Conservation (phyloP, 2,329 filamentous ascomycete species). For the Penicillium thymicola region DNA sequence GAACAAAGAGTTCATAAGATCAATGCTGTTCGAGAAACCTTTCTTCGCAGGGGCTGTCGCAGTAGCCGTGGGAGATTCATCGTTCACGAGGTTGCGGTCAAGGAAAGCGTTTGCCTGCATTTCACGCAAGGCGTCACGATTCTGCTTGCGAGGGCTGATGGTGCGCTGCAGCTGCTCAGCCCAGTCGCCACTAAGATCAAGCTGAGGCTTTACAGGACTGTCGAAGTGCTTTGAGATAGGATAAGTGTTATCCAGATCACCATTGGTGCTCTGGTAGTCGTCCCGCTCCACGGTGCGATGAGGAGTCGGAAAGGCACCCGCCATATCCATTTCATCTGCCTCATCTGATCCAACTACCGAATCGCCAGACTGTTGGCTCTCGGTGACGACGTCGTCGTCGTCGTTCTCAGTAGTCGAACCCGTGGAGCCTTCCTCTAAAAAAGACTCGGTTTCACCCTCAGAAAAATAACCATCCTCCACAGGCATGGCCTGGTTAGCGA, state of each 20-base stretch:
- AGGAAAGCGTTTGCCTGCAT: constrained; percentile 60
- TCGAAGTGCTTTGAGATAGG: constrained; percentile 32
- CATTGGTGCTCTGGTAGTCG: constrained; percentile 47
- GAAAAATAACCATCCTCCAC: constrained; percentile 49
- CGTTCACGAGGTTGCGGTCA: constrained; percentile 39
- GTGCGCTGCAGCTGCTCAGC: constrained; percentile 90
- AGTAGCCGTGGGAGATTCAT: constrained; percentile 32
- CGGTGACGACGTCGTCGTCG: constrained; percentile 50
- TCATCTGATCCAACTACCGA: constrained; percentile 61
- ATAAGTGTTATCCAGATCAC: constrained; percentile 49
- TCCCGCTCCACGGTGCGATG: constrained; percentile 74
- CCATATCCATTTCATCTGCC: constrained; percentile 78
- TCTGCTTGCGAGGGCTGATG: constrained; percentile 88
- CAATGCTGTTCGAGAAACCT: constrained; percentile 83
- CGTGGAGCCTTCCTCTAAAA: constrained; percentile 90
- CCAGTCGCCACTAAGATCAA: constrained; percentile 75
- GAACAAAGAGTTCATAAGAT: constrained; percentile 93
- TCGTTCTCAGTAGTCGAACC: constrained; percentile 67
- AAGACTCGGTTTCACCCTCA: constrained; percentile 60
- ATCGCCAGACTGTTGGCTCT: constrained; percentile 56
- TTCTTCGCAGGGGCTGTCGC: constrained; percentile 42
- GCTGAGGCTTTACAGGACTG: constrained; percentile 54
- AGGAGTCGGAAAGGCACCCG: constrained; percentile 71
- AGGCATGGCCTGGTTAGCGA: constrained; percentile 62
- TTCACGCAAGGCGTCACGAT: constrained; percentile 69